Conservation (phyloP, 1,284 basidiomycete species). For the Pterulicium gracile region DNA sequence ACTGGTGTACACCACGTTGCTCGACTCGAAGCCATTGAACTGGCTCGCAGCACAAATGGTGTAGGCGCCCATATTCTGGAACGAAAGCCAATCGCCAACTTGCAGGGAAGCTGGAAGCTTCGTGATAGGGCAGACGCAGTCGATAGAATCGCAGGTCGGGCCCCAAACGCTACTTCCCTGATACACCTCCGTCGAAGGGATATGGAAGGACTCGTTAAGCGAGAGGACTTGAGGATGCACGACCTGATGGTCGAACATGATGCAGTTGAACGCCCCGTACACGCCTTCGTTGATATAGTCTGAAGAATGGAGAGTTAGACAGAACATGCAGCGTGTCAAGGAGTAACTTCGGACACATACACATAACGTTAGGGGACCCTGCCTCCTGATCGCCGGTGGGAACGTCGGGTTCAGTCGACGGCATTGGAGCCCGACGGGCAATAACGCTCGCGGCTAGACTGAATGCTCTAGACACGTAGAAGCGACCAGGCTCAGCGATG, state of each 20-base stretch:
- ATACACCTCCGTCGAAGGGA: conserved; percentile 34
- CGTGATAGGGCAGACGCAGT: conserved; percentile 62
- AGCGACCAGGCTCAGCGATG: conserved; percentile 95
- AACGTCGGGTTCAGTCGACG: conserved; percentile 21
- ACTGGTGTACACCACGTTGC: conserved; percentile 53
- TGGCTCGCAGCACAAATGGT: conserved; percentile 84
- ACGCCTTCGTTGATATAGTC: conserved; percentile 98
- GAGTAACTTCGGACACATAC: conserved; percentile 35
- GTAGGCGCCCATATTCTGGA: conserved; percentile 90
- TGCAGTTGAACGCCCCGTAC: conserved; percentile 98
- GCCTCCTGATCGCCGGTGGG: conserved; percentile 14
- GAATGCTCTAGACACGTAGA: conserved; percentile 91
- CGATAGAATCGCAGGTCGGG: conserved; percentile 86
- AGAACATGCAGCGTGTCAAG: conserved; percentile 7
- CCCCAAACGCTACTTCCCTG: conserved; percentile 57
- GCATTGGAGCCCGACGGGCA: conserved; percentile 63
- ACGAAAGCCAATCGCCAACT: conserved; percentile 89
- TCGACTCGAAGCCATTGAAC: conserved; percentile 76
- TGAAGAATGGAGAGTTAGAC: conserved; percentile 21
- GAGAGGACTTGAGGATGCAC: conserved; percentile 77
- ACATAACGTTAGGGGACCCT: conserved; percentile 65
- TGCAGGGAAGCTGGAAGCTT: conserved; percentile 52
- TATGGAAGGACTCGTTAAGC: conserved; percentile 41
- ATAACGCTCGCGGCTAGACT: conserved; percentile 92
- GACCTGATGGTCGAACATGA: conserved; percentile 88